Base-by-base conservation (phyloP, 768 basidiomycete species). In the Cystobasidium onofrii region DNA sequence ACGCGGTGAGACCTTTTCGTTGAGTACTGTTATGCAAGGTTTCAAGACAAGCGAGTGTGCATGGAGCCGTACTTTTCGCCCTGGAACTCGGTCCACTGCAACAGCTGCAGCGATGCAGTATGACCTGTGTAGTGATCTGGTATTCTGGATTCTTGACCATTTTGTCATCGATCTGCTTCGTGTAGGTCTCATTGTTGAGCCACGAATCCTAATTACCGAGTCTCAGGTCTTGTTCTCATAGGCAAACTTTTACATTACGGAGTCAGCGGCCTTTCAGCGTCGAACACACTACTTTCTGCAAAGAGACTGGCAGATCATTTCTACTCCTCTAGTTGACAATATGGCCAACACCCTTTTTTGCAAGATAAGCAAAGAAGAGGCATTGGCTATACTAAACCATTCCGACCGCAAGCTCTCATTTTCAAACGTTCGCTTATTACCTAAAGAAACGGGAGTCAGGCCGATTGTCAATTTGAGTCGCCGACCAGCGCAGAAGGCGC, bases 191-290 rank as follows among this genome's bases (percentile, higher is more conserved):
- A 18, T 33, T 4, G 33, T 15, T 9, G 15, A 39, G 39, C 1
- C 29, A 0, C 0, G 33, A 52, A 52, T 23, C 34, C 34, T 17
- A 29, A 10, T 29, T 13, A 1, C n/a, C n/a, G n/a, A n/a, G n/a
- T 34, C n/a, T 29, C 17, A 72, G 64, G 50, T 43, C 54, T 36
- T 23, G 15, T 3, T 17, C n/a, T 0, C 27, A 0, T 69, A 97
- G 94, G 91, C 91, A 1, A 88, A 88, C 0, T 99, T 96, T 82
- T 97, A 97, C 81, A 85, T 92, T 54, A 98, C 96, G 0, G 91
- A 98, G 76, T 91, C 94, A 0, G 88, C 89, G 23, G 89, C 88
- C 7, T 91, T 88, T 78, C 85, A 89, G 46, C 90, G 93, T 74
- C 86, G 87, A 54, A 85, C 94, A 0, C 82, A 97, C 0, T 99